Evolutionary conservation across 495 filamentous ascomycete species (phyloP), one percentile per base, ranked within the genome.

Genomic region (Hypoxylon cercidicola): DNA sequence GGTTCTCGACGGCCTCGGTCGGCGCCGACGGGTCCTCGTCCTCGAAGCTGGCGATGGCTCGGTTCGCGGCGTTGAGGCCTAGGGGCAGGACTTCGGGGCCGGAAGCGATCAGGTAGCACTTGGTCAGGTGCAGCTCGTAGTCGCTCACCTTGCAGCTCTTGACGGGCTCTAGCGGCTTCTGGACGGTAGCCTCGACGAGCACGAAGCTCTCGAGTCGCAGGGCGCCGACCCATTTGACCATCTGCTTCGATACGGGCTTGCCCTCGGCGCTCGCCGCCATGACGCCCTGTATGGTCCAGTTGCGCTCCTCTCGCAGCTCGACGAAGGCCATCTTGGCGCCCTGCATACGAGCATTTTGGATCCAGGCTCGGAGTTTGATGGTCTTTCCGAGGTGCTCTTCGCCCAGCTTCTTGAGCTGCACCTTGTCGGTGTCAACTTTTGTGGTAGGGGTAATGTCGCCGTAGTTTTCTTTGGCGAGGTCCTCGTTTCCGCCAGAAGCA

Each of bases 251-350:
- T 34, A 91, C 77, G 30, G 78, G 62, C 23, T 57, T 84, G 73
- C 63, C 85, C 75, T 75, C 84, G 57, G 80, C 69, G 39, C 72
- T 83, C 19, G 88, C 85, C 52, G 88, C 80, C 67, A 91, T 82
- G 19, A 85, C 71, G 51, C 87, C 93, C 81, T 97, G 93, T 15
- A 97, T 87, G 21, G 91, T 89, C 79, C 77, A 81, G 71, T 87
- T 85, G 47, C 88, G 87, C 72, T 91, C 88, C 80, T 97, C 89
- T 55, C 93, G 84, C 54, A 98, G 84, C 76, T 95, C 91, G 71
- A 97, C 84, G 79, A 98, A 97, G 55, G 87, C 90, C 81, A 97
- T 87, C 78, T 97, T 96, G 60, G 92, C 90, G 66, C 92, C 91
- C 80, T 97, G 91, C 61, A 90, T 88, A 64, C 94, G 83, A 18